A percentile compares a stretch with the other conserved stretches of the same genome.
Evolutionary conservation across 371 early-diverging fungal genomes (phyloP).

Genomic region (Mucor indicus): DNA sequence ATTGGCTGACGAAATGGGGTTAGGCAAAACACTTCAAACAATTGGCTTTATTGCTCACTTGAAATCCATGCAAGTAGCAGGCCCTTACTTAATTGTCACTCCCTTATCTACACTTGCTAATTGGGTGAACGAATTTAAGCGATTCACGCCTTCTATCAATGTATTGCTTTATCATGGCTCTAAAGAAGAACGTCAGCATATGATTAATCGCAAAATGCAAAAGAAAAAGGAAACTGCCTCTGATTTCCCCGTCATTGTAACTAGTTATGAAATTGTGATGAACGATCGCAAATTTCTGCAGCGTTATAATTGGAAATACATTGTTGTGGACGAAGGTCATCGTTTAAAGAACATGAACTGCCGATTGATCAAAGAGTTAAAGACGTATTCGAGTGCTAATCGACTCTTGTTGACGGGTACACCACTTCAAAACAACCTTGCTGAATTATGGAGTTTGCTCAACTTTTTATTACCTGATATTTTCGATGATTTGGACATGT

Average conservation of each 20-base stretch:
- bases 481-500: constrained; percentile 82
- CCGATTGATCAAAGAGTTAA: constrained; percentile 83
- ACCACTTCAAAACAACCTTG: constrained; percentile 92
- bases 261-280: constrained; percentile 92
- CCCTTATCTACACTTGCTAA: constrained; percentile 96
- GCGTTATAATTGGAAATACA: constrained; percentile 80
- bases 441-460: constrained; percentile 92
- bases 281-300: constrained; percentile 74
- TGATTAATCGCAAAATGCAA: constrained; percentile 69
- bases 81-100: constrained; percentile 94
- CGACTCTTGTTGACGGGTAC: constrained; percentile 91
- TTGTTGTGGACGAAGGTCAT: constrained; percentile 96
- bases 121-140: constrained; percentile 95
- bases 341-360: constrained; percentile 93
- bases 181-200: constrained; percentile 72
- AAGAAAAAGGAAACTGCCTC: constrained; percentile 45
- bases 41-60: constrained; percentile 90
- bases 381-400: constrained; percentile 79
- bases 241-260: constrained; percentile 80
- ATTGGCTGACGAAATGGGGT: constrained; percentile 98
- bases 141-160: constrained; percentile 83
- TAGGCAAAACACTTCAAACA: constrained; percentile 97
- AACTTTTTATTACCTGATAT: constrained; percentile 92
- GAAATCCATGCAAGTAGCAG: constrained; percentile 80
- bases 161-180: constrained; percentile 93